These are phyloP conservation scores for Nannizzia gypsea DNA, from an alignment of 2,329 filamentous ascomycete genomes.

Conservation along the genomic window DNA sequence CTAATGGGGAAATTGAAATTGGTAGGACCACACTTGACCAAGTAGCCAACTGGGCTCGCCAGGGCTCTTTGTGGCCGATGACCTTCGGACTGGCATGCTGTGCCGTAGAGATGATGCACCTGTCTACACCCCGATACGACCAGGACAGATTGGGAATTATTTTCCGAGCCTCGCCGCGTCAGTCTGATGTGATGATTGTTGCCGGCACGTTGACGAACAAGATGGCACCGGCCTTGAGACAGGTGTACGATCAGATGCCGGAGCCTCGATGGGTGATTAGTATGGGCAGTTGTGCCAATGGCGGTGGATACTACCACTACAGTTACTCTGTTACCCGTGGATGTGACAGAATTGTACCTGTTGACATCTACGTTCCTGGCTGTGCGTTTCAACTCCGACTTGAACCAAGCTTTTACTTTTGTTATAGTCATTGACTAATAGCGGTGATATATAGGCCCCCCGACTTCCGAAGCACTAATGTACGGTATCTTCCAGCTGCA, in stretches of 20 bases:
- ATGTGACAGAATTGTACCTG: constrained; percentile 69
- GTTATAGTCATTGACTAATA: not conserved
- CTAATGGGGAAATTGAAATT: not conserved
- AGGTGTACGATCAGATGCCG: constrained; percentile 92
- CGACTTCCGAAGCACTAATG: constrained; percentile 46
- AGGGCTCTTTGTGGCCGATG: constrained; percentile 84
- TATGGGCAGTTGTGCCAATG: constrained; percentile 79
- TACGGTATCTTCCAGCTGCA: constrained; percentile 66
- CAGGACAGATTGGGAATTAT: constrained; percentile 81
- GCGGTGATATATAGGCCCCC: constrained; percentile 38
- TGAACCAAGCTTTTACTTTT: not conserved
- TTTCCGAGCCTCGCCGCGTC: constrained; percentile 72
- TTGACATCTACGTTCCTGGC: constrained; percentile 74
- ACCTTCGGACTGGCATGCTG: constrained; percentile 86
- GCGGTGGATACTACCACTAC: constrained; percentile 81
- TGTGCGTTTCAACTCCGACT: constrained; percentile 42
- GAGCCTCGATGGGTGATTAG: constrained; percentile 80
- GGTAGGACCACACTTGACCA: constrained; percentile 47
- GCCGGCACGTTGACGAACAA: constrained; percentile 86
- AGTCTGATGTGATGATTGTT: constrained; percentile 85
- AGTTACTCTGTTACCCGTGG: constrained; percentile 68
- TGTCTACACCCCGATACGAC: constrained; percentile 81
- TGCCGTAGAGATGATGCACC: constrained; percentile 89
- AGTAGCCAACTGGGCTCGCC: constrained; percentile 77
- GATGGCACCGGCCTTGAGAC: constrained; percentile 78